A percentile compares a stretch with the other conserved stretches of the same genome.
Conservation (phyloP, 352 stramenopile genomes). For the Globisporangium okanoganense region DNA sequence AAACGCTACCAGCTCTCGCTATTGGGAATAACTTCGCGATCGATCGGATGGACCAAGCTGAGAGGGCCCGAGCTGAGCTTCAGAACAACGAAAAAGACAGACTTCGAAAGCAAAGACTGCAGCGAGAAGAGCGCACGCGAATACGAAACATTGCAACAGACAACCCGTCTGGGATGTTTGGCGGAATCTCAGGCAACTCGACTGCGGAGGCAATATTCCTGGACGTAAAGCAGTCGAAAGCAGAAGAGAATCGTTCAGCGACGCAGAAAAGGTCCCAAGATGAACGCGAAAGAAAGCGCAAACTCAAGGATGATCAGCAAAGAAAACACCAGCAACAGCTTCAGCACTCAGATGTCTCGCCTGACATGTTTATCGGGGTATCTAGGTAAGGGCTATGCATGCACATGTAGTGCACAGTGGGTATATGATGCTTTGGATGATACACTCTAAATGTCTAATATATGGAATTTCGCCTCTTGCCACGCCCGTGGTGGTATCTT, state of each 20-base stretch:
- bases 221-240: slow-evolving; percentile 7
- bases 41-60: slow-evolving; percentile 37
- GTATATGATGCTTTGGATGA: slow-evolving; percentile 3
- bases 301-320: slow-evolving; percentile 9
- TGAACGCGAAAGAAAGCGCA: slow-evolving; percentile 16
- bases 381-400: slow-evolving; percentile 5
- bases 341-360: slow-evolving; percentile 14
- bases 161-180: slow-evolving; percentile 5
- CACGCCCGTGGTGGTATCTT: background rate
- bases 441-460: slow-evolving; percentile 31
- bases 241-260: slow-evolving; percentile 4
- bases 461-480: slow-evolving; percentile 42
- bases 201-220: background rate
- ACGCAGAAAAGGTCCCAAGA: slow-evolving; percentile 13
- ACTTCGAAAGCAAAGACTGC: slow-evolving; percentile 34
- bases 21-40: slow-evolving; percentile 13
- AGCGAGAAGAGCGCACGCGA: slow-evolving; percentile 37
- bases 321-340: slow-evolving; percentile 14
- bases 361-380: slow-evolving; percentile 27
- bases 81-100: slow-evolving; percentile 39
- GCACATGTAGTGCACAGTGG: slow-evolving; percentile 2
- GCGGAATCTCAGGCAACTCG: background rate
- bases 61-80: slow-evolving; percentile 35
- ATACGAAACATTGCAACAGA: slow-evolving; percentile 21
- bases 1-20: slow-evolving; percentile 11